Base-by-base conservation (phyloP, 352 stramenopile genomes). In the Phytopythium mirpurense region DNA sequence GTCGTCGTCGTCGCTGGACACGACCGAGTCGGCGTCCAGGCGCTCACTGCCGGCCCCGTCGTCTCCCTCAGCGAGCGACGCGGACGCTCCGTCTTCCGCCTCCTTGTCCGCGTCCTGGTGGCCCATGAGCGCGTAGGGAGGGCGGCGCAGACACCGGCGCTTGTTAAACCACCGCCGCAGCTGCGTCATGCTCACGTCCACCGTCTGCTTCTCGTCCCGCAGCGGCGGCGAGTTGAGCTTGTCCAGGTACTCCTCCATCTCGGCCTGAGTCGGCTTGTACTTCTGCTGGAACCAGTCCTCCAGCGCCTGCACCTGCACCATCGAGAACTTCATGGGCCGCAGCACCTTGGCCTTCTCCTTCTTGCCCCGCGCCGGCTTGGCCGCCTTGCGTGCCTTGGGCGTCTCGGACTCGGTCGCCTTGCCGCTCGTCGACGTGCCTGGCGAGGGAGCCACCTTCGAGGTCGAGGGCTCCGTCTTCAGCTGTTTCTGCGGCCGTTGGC, bases 141-240 rank as follows among this genome's bases (percentile, higher is more conserved):
- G 83, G 16, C 80, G 83, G 31, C 83, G 80, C 29, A 93, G 72
- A 69, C 83, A 93, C 31, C 83, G 78, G 23, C 83, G 68, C 62
- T 93, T 93, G 62, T 93, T 93, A 48, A 93, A 93, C 83, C 83
- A 93, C 21, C 83, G 72, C 34, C 83, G 69, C 29, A 93, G 52
- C 59, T 93, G 83, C 44, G 83, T 93, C 80, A 93, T 93, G 69
- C 79, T 93, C 48, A 93, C 80, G 42, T 93, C 80, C 51, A 90
- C 64, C 2, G 63, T 63, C 45, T 93, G 83, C 64, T 90, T 88
- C 44, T 86, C 70, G 26, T 93, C 83, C 14, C 80, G 80, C 31
- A 93, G 63, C n/a, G 83, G 80, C 1, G 74, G 44, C 3, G 70
- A 68, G 47, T 93, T 93, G 48, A 93, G 56, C 50, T 81, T 56